These are phyloP conservation scores for Aotearoamyces nothofagi DNA, from an alignment of 2,329 filamentous ascomycete species.

Conservation along the genomic window DNA sequence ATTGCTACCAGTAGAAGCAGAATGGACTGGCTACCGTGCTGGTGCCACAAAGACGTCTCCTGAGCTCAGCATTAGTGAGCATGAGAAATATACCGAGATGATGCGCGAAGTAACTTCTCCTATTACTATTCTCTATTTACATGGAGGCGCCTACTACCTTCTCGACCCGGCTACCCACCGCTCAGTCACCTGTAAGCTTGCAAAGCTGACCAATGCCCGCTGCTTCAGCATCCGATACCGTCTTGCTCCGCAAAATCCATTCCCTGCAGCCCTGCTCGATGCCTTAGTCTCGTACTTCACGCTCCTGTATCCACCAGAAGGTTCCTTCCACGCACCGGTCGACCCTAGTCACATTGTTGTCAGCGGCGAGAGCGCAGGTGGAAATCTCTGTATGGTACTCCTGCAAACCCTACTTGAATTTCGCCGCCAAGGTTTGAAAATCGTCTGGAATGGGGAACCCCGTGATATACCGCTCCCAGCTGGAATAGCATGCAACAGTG, in stretches of 20 bases:
- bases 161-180: slow-evolving; percentile 58
- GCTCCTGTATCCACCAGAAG: slow-evolving; percentile 55
- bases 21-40: slow-evolving; percentile 61
- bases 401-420: slow-evolving; percentile 56
- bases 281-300: slow-evolving; percentile 55
- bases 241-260: slow-evolving; percentile 55
- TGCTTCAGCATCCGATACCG: slow-evolving; percentile 61
- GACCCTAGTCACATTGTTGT: slow-evolving; percentile 52
- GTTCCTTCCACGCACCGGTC: slow-evolving; percentile 50
- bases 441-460: slow-evolving; percentile 51
- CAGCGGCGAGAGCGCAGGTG: slow-evolving; percentile 59
- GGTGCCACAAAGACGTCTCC: slow-evolving; percentile 31
- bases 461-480: slow-evolving; percentile 52
- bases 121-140: slow-evolving; percentile 56
- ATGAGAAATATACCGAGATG: slow-evolving; percentile 47
- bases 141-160: slow-evolving; percentile 62
- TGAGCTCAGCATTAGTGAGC: slow-evolving; percentile 42
- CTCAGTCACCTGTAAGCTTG: slow-evolving; percentile 39
- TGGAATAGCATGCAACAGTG: slow-evolving; percentile 44
- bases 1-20: slow-evolving; percentile 44
- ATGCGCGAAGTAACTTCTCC: slow-evolving; percentile 51
- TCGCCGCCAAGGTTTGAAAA: slow-evolving; percentile 25
- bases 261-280: slow-evolving; percentile 57
- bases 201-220: slow-evolving; percentile 49
- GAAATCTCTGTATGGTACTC: slow-evolving; percentile 51